Conservation (phyloP, 805 yeast genomes). For the Trichomonascus vanleenenianus region DNA sequence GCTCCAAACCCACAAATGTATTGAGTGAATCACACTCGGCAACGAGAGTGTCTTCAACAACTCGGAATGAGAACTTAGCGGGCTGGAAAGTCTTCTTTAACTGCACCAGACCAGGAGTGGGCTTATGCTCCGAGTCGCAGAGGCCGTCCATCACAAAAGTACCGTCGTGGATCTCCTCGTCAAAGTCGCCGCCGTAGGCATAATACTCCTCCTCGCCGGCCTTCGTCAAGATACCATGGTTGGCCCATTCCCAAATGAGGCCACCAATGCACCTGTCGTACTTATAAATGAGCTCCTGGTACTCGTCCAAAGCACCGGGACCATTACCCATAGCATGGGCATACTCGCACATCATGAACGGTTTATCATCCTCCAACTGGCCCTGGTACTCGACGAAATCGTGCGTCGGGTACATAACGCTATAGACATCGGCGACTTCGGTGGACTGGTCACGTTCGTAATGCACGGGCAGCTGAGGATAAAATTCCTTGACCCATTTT, state of each 20-base stretch:
- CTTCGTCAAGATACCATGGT: conserved; percentile 27
- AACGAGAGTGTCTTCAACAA: neutral
- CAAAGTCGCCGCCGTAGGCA: conserved; percentile 34
- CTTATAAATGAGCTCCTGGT: conserved; percentile 28
- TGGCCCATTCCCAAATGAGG: conserved; percentile 36
- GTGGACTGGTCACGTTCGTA: conserved; percentile 29
- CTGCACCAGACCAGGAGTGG: conserved; percentile 31
- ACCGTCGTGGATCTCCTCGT: conserved; percentile 31
- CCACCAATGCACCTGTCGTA: conserved; percentile 30
- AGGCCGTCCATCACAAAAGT: conserved; percentile 34
- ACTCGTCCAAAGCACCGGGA: conserved; percentile 30
- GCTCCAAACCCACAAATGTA: neutral
- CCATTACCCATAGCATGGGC: conserved; percentile 36
- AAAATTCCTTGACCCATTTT: conserved; percentile 21
- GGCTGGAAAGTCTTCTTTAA: conserved; percentile 32
- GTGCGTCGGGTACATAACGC: conserved; percentile 29
- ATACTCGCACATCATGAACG: conserved; percentile 33
- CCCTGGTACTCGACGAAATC: conserved; percentile 21
- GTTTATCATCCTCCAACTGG: conserved; percentile 20
- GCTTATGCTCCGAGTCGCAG: conserved; percentile 27
- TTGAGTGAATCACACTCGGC: neutral
- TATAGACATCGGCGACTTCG: conserved; percentile 24
- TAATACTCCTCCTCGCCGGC: conserved; percentile 17
- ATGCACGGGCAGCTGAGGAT: conserved; percentile 29
- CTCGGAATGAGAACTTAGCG: conserved; percentile 3